Percentiles rank a stretch among this genome's conserved stretches.
Conservation (phyloP, 139 green algal genomes). For the Bryopsis sp. region DNA sequence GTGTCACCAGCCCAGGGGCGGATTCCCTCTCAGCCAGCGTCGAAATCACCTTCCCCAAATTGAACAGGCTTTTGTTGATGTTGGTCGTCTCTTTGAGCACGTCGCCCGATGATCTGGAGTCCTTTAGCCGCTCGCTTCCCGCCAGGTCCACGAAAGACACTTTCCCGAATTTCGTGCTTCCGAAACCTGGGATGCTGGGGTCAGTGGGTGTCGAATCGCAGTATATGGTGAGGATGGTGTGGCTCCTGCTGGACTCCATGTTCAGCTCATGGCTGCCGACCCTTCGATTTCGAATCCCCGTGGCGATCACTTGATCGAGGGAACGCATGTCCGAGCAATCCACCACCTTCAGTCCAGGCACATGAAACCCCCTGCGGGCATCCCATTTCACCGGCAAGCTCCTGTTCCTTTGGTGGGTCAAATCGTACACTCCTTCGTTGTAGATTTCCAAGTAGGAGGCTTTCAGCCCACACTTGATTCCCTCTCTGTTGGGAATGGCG, state of each 20-base stretch:
- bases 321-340: constrained; percentile 5
- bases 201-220: constrained; percentile 36
- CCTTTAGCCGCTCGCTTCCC: constrained; percentile 79
- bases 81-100: constrained; percentile 78
- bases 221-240: constrained; percentile 83
- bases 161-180: constrained; percentile 36
- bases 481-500: background rate
- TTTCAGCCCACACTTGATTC: constrained; percentile 19
- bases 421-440: constrained; percentile 79
- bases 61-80: constrained; percentile 92
- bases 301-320: background rate
- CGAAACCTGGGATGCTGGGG: constrained; percentile 36
- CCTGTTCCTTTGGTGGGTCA: constrained; percentile 48
- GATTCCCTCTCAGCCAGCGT: background rate
- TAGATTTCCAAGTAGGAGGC: constrained; percentile 85
- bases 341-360: constrained; percentile 50
- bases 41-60: constrained; percentile 71
- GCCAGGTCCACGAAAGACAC: constrained; percentile 87
- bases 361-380: constrained; percentile 57
- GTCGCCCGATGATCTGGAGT: constrained; percentile 50
- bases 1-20: background rate
- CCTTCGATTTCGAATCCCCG: constrained; percentile 18
- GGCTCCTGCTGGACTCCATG: constrained; percentile 63
- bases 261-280: constrained; percentile 81
- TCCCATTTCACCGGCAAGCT: constrained; percentile 71